Base-by-base conservation (phyloP, 495 filamentous ascomycete species). In the Aspergillus incahuasiensis region DNA sequence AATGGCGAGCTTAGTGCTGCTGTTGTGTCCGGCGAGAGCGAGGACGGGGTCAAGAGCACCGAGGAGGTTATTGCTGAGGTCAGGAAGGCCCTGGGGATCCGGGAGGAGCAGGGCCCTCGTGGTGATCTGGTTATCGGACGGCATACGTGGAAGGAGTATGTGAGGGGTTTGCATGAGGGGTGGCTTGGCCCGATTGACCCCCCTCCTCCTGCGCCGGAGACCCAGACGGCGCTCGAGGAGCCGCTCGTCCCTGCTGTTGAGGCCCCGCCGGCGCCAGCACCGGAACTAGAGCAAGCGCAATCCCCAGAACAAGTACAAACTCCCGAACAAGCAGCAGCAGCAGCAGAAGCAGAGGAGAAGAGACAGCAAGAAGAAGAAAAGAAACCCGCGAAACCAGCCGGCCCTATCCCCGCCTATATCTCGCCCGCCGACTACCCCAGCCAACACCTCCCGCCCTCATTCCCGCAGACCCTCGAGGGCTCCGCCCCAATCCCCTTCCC, bases 101-200 rank as follows among this genome's bases (percentile, higher is more conserved):
- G 64, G 16, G 84, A 91, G 20, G 91, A 83, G 65, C 78, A 85
- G 2, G 91, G 89, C 11, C 75, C 87, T 1, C 77, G 79, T 56
- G 91, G 92, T 21, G 92, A 96, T 67, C 76, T 99, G 45, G 83
- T 97, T 5, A 83, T 99, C 57, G 94, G 95, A 6, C 79, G 94
- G 55, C 86, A 97, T 65, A 87, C 92, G 8, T 99, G 94, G 94
- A 97, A 97, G 72, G 94, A 99, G 72, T 99, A 97, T 70, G 73
- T 97, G 9, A 82, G 90, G 22, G 94, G 94, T 22, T 61, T 97
- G 54, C 94, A 99, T 58, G 94, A 99, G 65, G 94, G 94, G 49
- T 97, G 95, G 94, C 74, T 99, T 16, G 94, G 94, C 1, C 91
- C 94, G 1, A 73, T 96, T 21, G 79, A 84, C 62, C 66, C 73